These are phyloP conservation scores for Elsinoe batatas DNA, from an alignment of 2,329 filamentous ascomycete genomes.

Conservation along the genomic window DNA sequence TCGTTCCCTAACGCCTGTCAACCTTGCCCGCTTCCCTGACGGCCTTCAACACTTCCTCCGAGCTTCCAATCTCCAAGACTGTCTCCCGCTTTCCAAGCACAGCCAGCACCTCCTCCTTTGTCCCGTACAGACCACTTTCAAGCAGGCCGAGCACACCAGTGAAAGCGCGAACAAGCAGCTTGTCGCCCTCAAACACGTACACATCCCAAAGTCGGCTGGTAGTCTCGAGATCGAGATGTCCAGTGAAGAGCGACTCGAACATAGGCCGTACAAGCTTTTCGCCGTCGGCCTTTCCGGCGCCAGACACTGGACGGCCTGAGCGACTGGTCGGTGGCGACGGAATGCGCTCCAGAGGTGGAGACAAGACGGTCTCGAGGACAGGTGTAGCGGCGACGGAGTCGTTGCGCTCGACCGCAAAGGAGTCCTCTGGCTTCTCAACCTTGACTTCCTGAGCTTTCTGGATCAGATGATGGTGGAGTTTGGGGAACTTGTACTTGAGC, in stretches of 20 bases:
- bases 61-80: conserved; percentile 27
- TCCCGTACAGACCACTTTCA: conserved; percentile 43
- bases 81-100: conserved; percentile 33
- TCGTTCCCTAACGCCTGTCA: conserved; percentile 19
- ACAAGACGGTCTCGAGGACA: background rate
- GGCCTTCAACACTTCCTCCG: conserved; percentile 31
- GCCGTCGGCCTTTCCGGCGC: background rate
- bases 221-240: conserved; percentile 41
- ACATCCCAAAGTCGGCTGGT: conserved; percentile 70
- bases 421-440: conserved; percentile 11
- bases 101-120: conserved; percentile 34
- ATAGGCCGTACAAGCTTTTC: conserved; percentile 32
- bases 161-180: conserved; percentile 58
- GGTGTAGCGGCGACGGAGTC: background rate
- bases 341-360: conserved; percentile 8
- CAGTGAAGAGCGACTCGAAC: conserved; percentile 57
- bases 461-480: conserved; percentile 53
- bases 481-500: conserved; percentile 53
- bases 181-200: conserved; percentile 72
- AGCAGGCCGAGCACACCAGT: conserved; percentile 53
- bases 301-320: background rate
- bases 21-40: conserved; percentile 30
- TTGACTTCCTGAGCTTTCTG: conserved; percentile 28
- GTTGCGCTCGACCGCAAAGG: background rate
- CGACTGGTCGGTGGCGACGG: conserved; percentile 13